Conservation (phyloP, 176 grass and related monocot species). For the Neostapfia colusana region DNA sequence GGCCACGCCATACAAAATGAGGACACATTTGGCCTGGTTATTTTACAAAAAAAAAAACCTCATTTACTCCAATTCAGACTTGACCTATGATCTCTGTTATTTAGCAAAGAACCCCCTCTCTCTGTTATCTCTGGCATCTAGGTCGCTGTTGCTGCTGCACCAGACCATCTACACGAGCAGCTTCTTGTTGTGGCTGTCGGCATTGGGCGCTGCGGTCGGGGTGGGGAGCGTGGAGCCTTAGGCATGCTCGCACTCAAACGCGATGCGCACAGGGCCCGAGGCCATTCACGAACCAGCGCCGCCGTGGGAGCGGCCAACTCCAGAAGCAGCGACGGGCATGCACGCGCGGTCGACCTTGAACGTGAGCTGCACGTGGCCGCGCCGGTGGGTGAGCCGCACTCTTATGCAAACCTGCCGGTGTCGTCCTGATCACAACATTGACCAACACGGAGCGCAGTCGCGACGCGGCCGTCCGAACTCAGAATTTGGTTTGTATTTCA, state of each 20-base stretch:
- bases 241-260: slow-evolving; percentile 69
- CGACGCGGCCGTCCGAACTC: slow-evolving; percentile 49
- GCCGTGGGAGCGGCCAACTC: slow-evolving; percentile 73
- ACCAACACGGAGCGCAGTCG: slow-evolving; percentile 50
- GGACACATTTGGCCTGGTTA: too few species aligned
- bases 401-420: slow-evolving; percentile 57
- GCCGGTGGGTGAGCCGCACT: slow-evolving; percentile 57
- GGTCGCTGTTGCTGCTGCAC: neutral
- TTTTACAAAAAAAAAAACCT: too few species aligned
- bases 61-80: too few species aligned
- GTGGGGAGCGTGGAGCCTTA: slow-evolving; percentile 16
- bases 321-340: slow-evolving; percentile 61
- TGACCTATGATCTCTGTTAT: too few species aligned
- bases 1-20: too few species aligned
- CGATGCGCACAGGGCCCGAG: slow-evolving; percentile 76
- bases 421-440: slow-evolving; percentile 50
- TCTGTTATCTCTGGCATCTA: too few species aligned
- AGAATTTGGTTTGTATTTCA: too few species aligned
- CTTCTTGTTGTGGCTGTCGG: too few species aligned
- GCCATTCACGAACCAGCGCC: slow-evolving; percentile 76
- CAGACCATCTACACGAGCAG: neutral
- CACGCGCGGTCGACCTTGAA: slow-evolving; percentile 71
- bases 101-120: too few species aligned
- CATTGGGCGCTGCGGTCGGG: too few species aligned
- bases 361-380: slow-evolving; percentile 71